Percentiles rank a stretch among this genome's conserved stretches.
These are phyloP conservation scores for Trichoderma endophyticum DNA, from an alignment of 2,329 filamentous ascomycete species.

Conservation along the genomic window DNA sequence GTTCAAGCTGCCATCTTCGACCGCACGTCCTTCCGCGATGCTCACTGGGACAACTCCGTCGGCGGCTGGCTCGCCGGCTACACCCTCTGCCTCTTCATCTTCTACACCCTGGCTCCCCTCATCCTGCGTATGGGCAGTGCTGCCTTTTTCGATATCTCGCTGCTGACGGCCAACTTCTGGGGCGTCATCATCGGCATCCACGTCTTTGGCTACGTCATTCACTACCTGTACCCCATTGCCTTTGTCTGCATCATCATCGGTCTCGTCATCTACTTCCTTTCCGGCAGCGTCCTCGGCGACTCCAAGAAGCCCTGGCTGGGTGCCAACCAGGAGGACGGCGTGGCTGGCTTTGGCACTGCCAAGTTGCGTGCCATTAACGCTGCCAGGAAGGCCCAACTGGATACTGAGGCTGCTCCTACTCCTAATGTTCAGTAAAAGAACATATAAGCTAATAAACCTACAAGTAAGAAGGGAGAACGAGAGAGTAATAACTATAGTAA, in stretches of 20 bases:
- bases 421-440: not conserved
- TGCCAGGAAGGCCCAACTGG: conserved; percentile 42
- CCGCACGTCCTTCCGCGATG: conserved; percentile 63
- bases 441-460: not conserved
- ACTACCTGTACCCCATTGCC: conserved; percentile 92
- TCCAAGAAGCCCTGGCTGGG: conserved; percentile 94
- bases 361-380: conserved; percentile 68
- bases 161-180: conserved; percentile 97
- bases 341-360: conserved; percentile 79
- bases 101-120: conserved; percentile 84
- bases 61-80: conserved; percentile 86
- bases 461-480: not conserved
- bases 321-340: conserved; percentile 75
- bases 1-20: conserved; percentile 91
- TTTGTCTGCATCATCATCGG: conserved; percentile 90
- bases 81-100: conserved; percentile 75
- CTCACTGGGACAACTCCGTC: conserved; percentile 64
- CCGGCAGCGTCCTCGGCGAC: conserved; percentile 78
- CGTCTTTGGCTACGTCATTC: conserved; percentile 75
- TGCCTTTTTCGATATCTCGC: conserved; percentile 93
- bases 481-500: not conserved
- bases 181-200: conserved; percentile 86
- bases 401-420: not conserved
- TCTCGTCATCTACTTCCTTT: conserved; percentile 81
- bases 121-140: conserved; percentile 86